Conservation (phyloP, 768 basidiomycete genomes). For the Crepidotus variabilis region DNA sequence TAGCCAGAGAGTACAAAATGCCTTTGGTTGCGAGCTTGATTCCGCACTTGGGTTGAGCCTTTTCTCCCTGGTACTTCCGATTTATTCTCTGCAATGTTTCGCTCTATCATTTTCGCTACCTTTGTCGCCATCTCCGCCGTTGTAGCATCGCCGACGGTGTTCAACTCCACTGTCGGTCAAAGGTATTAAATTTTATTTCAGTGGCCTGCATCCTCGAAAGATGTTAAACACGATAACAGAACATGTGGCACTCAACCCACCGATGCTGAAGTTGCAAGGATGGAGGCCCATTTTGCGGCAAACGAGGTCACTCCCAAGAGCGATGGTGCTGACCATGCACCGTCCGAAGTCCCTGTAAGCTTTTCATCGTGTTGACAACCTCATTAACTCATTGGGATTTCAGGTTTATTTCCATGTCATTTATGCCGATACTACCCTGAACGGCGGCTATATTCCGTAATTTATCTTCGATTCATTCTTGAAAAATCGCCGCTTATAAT, state of each 20-base stretch:
- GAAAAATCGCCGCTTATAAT: neutral
- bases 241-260: conserved; percentile 35
- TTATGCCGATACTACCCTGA: conserved; percentile 22
- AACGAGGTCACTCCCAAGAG: conserved; percentile 31
- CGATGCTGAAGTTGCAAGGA: conserved; percentile 27
- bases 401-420: conserved; percentile 39
- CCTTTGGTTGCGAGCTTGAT: no score
- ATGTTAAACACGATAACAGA: conserved; percentile 13
- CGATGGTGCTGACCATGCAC: conserved; percentile 8
- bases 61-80: no score
- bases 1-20: no score
- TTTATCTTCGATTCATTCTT: conserved; percentile 8
- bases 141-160: no score
- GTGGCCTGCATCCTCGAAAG: no score
- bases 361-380: neutral
- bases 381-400: conserved; percentile 1
- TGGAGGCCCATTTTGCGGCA: conserved; percentile 38
- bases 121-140: no score
- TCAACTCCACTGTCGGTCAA: no score
- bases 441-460: conserved; percentile 41
- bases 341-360: conserved; percentile 21
- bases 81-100: no score
- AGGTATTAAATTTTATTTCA: no score
- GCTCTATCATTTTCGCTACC: no score
- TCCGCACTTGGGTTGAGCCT: no score